These are phyloP conservation scores for Noccaea bulbosa DNA, from an alignment of 345 rosid genomes.

Conservation along the genomic window DNA sequence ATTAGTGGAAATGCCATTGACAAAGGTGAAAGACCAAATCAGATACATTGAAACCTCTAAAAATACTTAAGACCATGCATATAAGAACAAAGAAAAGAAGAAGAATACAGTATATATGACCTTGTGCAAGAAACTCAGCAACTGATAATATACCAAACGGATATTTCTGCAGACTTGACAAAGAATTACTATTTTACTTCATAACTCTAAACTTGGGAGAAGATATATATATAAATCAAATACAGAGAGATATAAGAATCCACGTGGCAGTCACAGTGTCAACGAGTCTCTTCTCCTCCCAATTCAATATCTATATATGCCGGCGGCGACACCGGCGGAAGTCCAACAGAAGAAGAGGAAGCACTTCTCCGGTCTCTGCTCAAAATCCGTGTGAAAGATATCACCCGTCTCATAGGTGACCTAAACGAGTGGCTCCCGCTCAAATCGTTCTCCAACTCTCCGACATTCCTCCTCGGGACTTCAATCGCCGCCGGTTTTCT, in stretches of 20 bases:
- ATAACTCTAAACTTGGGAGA: no score
- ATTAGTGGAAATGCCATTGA: not conserved
- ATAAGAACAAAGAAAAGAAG: no score
- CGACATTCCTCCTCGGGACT: slow-evolving; percentile 40
- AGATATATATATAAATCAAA: not conserved
- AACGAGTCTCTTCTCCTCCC: slow-evolving; percentile 45
- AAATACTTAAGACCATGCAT: no score
- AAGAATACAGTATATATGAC: no score
- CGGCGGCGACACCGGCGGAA: slow-evolving; percentile 17
- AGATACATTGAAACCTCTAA: not conserved
- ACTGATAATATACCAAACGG: no score
- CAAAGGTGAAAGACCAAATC: slow-evolving; percentile 11
- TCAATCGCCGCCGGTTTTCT: slow-evolving; percentile 51
- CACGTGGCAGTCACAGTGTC: slow-evolving; percentile 26
- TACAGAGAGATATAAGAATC: no score
- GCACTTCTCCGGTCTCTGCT: slow-evolving; percentile 55
- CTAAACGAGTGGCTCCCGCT: slow-evolving; percentile 50
- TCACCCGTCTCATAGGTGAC: slow-evolving; percentile 61
- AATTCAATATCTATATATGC: slow-evolving; percentile 47
- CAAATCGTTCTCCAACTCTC: slow-evolving; percentile 43
- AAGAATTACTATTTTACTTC: no score
- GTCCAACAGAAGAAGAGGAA: slow-evolving; percentile 34
- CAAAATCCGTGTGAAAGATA: slow-evolving; percentile 59
- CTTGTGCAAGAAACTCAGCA: no score
- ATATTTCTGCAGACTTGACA: no score